Evolutionary conservation across 805 yeast species (phyloP), one percentile per base, ranked within the genome.

Genomic region (Ogataea philodendri): DNA sequence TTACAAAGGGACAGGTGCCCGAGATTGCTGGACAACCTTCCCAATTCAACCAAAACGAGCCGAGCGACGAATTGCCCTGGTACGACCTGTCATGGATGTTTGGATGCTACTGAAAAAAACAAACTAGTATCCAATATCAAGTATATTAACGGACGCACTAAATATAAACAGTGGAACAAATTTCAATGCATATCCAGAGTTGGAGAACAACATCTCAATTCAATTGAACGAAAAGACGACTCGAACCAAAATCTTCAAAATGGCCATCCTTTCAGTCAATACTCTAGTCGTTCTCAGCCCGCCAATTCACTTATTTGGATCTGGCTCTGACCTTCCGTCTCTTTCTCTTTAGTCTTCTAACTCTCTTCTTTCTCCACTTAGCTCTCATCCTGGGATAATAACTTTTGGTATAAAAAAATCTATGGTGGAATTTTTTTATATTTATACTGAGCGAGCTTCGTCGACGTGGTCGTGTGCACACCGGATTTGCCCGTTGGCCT

Each of bases 251-350:
- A 15, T 16, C 26, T 27, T 34, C 32, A 27, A 26, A 21, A 21
- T 15, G 23, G 37, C 15, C 22, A 14, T 21, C 39, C 9, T 16
- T 25, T 26, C 34, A 30, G 25, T 35, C 31, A 30, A 30, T 30
- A 27, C 35, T 30, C 39, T 3, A 26, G 32, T 27, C 37, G 31
- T 30, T 32, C 44, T 33, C 44, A 26, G 39, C 30, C 45, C 41
- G 32, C 39, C 39, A 30, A 41, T 25, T 30, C 23, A 84, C 78
- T 84, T 84, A 85, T 82, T 85, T 85, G 80, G 96, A 86, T 86
- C 97, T 88, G 76, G 97, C 97, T 86, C 97, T 87, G 67, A 90
- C 96, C 96, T 90, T 90, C 97, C 97, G 96, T 84, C 97, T 86
- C 95, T 90, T 90, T 81, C 97, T 87, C 86, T 90, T 90, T 70